A percentile compares a stretch with the other conserved stretches of the same genome.
Evolutionary conservation across 257 asterid species (phyloP).

Genomic region (Salvia splendens): DNA sequence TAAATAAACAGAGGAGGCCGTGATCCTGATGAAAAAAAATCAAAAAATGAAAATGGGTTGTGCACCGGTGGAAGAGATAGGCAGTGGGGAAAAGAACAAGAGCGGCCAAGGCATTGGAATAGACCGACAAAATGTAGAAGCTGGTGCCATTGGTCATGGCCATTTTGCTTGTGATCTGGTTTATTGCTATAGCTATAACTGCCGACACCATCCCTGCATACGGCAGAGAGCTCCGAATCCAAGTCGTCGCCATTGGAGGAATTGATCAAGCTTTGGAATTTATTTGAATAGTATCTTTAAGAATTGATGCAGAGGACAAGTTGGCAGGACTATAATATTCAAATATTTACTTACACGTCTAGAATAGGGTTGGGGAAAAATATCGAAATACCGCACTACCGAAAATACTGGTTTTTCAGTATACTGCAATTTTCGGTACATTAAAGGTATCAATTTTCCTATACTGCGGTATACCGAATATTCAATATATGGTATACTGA

Average conservation of each 20-base stretch:
- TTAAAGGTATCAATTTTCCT: too few species aligned
- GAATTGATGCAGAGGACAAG: not conserved
- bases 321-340: not conserved
- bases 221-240: slow-evolving; percentile 48
- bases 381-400: too few species aligned
- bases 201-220: slow-evolving; percentile 49
- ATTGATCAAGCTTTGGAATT: not conserved
- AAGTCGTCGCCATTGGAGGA: slow-evolving; percentile 10
- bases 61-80: slow-evolving; percentile 48
- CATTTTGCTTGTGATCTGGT: slow-evolving; percentile 51
- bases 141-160: slow-evolving; percentile 55
- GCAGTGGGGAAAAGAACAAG: slow-evolving; percentile 50
- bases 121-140: slow-evolving; percentile 47
- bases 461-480: too few species aligned
- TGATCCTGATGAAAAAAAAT: not conserved
- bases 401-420: too few species aligned
- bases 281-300: slow-evolving; percentile 2
- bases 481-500: too few species aligned
- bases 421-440: too few species aligned
- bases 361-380: too few species aligned
- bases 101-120: slow-evolving; percentile 51
- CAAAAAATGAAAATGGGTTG: too few species aligned
- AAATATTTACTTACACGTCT: too few species aligned
- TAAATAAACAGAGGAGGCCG: too few species aligned
- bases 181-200: slow-evolving; percentile 43